These are phyloP conservation scores for Ichthyophthirius multifiliis DNA, from an alignment of 169 alveolate species.

Conservation along the genomic window DNA sequence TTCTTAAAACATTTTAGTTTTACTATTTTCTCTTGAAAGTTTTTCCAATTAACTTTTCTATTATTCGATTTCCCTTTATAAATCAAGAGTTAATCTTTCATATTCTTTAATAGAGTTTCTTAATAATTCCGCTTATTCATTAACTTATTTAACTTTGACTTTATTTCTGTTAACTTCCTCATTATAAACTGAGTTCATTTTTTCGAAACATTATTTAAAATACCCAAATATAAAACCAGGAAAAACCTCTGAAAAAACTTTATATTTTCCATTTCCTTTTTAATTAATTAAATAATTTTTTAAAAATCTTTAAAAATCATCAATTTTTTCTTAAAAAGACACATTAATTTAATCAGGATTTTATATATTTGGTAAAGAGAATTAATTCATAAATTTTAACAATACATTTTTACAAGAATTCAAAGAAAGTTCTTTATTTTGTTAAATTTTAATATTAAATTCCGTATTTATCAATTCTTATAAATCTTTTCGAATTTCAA, in stretches of 20 bases:
- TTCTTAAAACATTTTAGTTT: background rate
- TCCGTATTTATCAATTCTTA: conserved; percentile 15
- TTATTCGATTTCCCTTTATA: background rate
- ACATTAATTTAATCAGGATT: conserved; percentile 20
- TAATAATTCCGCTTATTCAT: background rate
- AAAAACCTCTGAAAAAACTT: background rate
- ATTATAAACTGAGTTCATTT: background rate
- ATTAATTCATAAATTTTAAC: background rate
- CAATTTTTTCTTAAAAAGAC: background rate
- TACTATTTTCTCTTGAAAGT: background rate
- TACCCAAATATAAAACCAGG: background rate
- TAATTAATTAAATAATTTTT: too few species aligned
- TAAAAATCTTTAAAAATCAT: background rate
- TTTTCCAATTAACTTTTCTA: background rate
- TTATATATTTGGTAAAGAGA: background rate
- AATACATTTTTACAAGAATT: conserved; percentile 7
- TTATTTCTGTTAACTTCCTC: background rate
- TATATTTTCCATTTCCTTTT: background rate
- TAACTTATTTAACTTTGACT: background rate
- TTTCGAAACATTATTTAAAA: background rate
- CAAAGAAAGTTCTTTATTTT: conserved; percentile 11
- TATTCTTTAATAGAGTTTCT: conserved; percentile 15
- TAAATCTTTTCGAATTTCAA: conserved; percentile 5
- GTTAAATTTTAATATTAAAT: conserved; percentile 10
- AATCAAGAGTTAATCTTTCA: conserved; percentile 3